Evolutionary conservation across 768 basidiomycete species (phyloP), one percentile per base, ranked within the genome.

Genomic region (Lactarius vividus): DNA sequence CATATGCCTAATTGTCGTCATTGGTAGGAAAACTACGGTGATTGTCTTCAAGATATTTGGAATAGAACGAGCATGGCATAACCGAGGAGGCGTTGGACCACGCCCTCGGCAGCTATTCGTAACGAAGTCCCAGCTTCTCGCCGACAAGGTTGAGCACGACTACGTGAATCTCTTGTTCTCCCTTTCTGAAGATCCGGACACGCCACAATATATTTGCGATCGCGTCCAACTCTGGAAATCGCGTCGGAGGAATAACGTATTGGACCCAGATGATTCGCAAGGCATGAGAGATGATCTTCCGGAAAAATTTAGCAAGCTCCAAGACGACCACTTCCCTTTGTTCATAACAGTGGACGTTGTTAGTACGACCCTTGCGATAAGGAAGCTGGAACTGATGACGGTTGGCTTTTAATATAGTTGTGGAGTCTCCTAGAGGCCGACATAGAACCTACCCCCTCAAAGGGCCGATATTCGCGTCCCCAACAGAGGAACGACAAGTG

Each of bases 31-130:
- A 80, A 90, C 88, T 0, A 91, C 89, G 0, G 87, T 88, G 0
- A 89, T 91, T 82, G 76, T 91, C 1, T 88, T 87, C 77, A 90
- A 88, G 73, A 89, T 91, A 82, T 78, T 90, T 2, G 81, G 83
- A 1, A 83, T 89, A 8, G 86, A 91, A 68, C 76, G 82, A n/a
- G 79, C 83, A 2, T 86, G 81, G 75, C 74, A 82, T 42, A 65
- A 78, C 29, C 74, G 76, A 28, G 73, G 73, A 10, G 75, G 73
- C 18, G 66, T 73, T 3, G 73, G 78, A 44, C 72, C 75, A 0
- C 84, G 82, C 70, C 85, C 86, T 4, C 81, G 88, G 16, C 89
- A 91, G 70, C 73, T 91, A 13, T 91, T 91, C 66, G 83, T 91
- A 2, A 91, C 89, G 0, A 85, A 88, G 70, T 91, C 88, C 2